Percentiles rank a stretch among this genome's conserved stretches.
Evolutionary conservation across 2,329 filamentous ascomycete species (phyloP).

Genomic region (Fusarium albosuccineum): DNA sequence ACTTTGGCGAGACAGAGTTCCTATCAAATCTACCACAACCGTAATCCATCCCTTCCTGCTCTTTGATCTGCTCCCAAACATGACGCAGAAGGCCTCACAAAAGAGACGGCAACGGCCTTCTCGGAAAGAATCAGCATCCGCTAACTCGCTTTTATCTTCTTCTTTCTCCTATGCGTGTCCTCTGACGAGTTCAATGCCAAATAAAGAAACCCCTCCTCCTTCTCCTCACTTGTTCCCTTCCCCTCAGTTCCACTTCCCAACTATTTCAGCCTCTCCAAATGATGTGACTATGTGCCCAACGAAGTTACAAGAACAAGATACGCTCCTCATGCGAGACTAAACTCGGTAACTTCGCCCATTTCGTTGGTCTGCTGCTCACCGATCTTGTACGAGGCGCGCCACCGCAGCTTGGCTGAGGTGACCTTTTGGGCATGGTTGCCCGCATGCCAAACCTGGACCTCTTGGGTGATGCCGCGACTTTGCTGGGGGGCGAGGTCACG

Average conservation of each 20-base stretch:
- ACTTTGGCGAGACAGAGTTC: background rate
- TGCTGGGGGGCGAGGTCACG: conserved; percentile 80
- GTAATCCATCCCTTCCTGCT: background rate
- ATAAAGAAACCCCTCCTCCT: background rate
- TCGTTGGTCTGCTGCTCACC: conserved; percentile 77
- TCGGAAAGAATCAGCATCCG: conserved; percentile 31
- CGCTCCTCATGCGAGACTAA: conserved; percentile 74
- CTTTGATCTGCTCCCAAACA: background rate
- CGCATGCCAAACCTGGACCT: conserved; percentile 80
- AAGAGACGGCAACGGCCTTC: conserved; percentile 17
- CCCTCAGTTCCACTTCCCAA: background rate
- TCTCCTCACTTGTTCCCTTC: background rate
- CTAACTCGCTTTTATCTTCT: conserved; percentile 38
- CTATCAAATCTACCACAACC: background rate
- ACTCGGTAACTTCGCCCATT: conserved; percentile 85
- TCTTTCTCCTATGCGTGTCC: conserved; percentile 23
- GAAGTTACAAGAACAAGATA: background rate
- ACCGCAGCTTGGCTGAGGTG: conserved; percentile 86
- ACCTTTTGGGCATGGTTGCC: conserved; percentile 78
- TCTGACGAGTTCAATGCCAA: conserved; percentile 5
- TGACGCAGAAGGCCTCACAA: conserved; percentile 6
- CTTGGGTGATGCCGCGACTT: conserved; percentile 81
- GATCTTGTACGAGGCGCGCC: conserved; percentile 85
- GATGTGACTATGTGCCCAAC: background rate
- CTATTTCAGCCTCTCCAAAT: conserved; percentile 9